phyloP scores from a whole-genome alignment of 2,329 filamentous ascomycete genomes.

The Dactylellina leptospora region DNA sequence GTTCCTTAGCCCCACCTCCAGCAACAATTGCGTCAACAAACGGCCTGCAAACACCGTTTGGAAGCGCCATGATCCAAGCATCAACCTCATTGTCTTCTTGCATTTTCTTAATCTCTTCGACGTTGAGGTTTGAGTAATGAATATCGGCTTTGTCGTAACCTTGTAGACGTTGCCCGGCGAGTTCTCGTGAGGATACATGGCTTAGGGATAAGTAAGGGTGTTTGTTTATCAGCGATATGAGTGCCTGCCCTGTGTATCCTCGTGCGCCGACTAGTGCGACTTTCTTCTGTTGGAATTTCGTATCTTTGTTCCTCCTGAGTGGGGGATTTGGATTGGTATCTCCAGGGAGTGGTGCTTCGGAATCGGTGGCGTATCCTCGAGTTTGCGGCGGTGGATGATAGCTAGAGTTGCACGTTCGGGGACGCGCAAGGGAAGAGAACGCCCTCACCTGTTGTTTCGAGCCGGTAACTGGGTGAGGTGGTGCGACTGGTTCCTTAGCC shows the following conservation, averaged over 20 bases:
- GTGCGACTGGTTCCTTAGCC: slow-evolving; percentile 65
- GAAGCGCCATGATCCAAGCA: slow-evolving; percentile 97
- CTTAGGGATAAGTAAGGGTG: slow-evolving; percentile 90
- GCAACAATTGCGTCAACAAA: slow-evolving; percentile 88
- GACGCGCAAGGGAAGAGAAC: slow-evolving; percentile 59
- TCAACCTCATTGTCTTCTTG: slow-evolving; percentile 85
- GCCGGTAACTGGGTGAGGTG: slow-evolving; percentile 57
- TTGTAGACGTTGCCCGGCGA: slow-evolving; percentile 83
- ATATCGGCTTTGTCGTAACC: slow-evolving; percentile 88
- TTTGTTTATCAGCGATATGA: slow-evolving; percentile 84
- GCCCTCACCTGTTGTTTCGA: slow-evolving; percentile 55
- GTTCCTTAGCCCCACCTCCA: slow-evolving; percentile 59
- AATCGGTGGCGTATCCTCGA: slow-evolving; percentile 66
- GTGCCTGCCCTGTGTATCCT: slow-evolving; percentile 90
- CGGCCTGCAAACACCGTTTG: slow-evolving; percentile 92
- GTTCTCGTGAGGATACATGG: slow-evolving; percentile 91
- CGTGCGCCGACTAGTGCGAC: slow-evolving; percentile 89
- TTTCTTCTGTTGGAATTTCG: slow-evolving; percentile 78
- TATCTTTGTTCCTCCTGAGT: slow-evolving; percentile 85
- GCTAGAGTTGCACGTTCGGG: slow-evolving; percentile 57
- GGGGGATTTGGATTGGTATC: slow-evolving; percentile 89
- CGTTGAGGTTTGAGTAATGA: slow-evolving; percentile 86
- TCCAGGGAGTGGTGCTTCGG: slow-evolving; percentile 23
- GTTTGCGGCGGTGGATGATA: slow-evolving; percentile 28
- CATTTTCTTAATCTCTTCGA: slow-evolving; percentile 86